Evolutionary conservation across 2,329 filamentous ascomycete genomes (phyloP).

Genomic region (Coniochaeta sp.): DNA sequence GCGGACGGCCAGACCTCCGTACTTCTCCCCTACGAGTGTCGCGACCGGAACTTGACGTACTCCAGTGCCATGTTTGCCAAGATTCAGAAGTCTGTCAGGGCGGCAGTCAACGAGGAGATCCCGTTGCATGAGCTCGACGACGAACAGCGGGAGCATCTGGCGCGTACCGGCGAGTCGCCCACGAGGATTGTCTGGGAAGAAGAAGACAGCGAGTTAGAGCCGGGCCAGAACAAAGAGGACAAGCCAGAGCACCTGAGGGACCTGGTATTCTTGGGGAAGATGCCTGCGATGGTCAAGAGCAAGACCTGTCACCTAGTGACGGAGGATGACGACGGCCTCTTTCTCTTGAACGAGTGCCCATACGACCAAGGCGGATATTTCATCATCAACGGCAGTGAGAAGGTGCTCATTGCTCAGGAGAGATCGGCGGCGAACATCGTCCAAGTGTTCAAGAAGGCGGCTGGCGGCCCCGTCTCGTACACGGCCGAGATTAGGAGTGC

Average conservation of each 20-base stretch:
- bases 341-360: conserved; percentile 89
- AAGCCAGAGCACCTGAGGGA: conserved; percentile 54
- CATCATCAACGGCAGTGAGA: conserved; percentile 98
- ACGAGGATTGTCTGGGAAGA: conserved; percentile 55
- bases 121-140: conserved; percentile 62
- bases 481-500: conserved; percentile 95
- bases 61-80: conserved; percentile 85
- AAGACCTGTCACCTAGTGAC: conserved; percentile 87
- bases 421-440: conserved; percentile 97
- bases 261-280: conserved; percentile 85
- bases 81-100: conserved; percentile 76
- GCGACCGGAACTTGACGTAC: conserved; percentile 92
- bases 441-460: conserved; percentile 96
- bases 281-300: conserved; percentile 97
- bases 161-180: conserved; percentile 47
- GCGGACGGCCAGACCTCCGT: conserved; percentile 82
- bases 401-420: conserved; percentile 96
- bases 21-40: conserved; percentile 88
- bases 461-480: conserved; percentile 85
- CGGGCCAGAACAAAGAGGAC: conserved; percentile 30
- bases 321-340: conserved; percentile 78
- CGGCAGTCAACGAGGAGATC: conserved; percentile 70
- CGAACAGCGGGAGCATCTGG: conserved; percentile 49
- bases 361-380: conserved; percentile 99
- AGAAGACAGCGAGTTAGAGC: conserved; percentile 42